These are phyloP conservation scores for Primulina huaijiensis DNA, from an alignment of 257 asterid genomes.

Conservation along the genomic window DNA sequence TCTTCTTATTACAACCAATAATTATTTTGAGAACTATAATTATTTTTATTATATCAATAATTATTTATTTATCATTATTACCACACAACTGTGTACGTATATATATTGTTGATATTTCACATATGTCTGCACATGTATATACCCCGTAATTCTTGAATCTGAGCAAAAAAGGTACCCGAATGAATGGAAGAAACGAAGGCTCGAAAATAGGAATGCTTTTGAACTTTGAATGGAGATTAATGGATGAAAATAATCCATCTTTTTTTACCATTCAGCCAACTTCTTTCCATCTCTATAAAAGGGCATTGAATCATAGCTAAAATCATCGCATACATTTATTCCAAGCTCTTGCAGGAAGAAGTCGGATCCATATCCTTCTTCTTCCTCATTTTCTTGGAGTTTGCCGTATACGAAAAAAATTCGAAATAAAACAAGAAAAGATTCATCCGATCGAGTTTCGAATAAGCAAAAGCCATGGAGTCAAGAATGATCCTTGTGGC, in stretches of 20 bases:
- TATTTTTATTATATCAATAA: too few relatives aligned
- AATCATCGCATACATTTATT: not conserved
- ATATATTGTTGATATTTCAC: too few relatives aligned
- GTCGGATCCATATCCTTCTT: not conserved
- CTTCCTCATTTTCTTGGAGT: conserved; percentile 1
- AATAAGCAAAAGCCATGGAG: conserved; percentile 19
- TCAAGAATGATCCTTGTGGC: conserved; percentile 14
- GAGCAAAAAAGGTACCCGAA: not conserved
- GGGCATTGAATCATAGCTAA: not conserved
- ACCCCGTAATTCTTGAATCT: not conserved
- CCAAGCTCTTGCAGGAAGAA: not conserved
- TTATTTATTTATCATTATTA: too few relatives aligned
- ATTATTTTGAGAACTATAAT: too few relatives aligned
- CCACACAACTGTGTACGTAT: too few relatives aligned
- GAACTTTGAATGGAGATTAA: not conserved
- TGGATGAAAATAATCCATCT: not conserved
- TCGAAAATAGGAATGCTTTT: too few relatives aligned
- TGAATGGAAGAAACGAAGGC: not conserved
- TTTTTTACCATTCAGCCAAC: not conserved
- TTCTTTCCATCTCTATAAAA: not conserved
- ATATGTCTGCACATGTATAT: too few relatives aligned
- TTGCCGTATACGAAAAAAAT: not conserved
- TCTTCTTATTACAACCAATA: too few relatives aligned
- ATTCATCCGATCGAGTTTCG: not conserved
- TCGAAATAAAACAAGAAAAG: too few relatives aligned